Evolutionary conservation across 2,329 filamentous ascomycete genomes (phyloP).

Genomic region (Colletotrichum sp.): DNA sequence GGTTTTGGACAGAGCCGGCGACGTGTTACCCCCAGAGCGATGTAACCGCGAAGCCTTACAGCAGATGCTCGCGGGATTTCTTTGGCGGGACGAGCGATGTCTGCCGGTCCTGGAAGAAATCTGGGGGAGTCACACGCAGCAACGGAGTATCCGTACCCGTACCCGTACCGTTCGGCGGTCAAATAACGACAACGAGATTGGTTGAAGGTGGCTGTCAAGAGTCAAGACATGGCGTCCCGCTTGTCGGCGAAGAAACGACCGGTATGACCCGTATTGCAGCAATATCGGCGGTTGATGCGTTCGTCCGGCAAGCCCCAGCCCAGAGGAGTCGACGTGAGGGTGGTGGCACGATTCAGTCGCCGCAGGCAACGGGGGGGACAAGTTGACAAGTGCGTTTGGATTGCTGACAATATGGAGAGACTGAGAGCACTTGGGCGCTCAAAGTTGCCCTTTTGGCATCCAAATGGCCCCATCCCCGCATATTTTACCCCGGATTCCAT

Average conservation of each 20-base stretch:
- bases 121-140: not conserved
- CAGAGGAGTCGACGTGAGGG: not conserved
- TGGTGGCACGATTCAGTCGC: not conserved
- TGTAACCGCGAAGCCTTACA: not conserved
- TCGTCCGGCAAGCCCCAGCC: not conserved
- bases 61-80: conserved; percentile 3
- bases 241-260: not conserved
- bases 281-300: conserved; percentile 9
- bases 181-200: not conserved
- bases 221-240: not conserved
- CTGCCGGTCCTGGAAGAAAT: conserved; percentile 7
- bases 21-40: not conserved
- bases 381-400: not conserved
- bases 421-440: not conserved
- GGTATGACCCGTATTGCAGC: not conserved
- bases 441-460: not conserved
- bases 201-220: not conserved
- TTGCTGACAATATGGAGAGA: not conserved
- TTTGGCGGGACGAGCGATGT: conserved; percentile 33
- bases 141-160: not conserved
- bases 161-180: not conserved
- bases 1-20: not conserved
- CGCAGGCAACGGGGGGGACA: not conserved
- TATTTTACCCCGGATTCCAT: conserved; percentile 15
- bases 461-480: conserved; percentile 1